These are phyloP conservation scores for Sporisorium iseilematis-ciliati DNA, from an alignment of 1,284 basidiomycete species.

Conservation along the genomic window DNA sequence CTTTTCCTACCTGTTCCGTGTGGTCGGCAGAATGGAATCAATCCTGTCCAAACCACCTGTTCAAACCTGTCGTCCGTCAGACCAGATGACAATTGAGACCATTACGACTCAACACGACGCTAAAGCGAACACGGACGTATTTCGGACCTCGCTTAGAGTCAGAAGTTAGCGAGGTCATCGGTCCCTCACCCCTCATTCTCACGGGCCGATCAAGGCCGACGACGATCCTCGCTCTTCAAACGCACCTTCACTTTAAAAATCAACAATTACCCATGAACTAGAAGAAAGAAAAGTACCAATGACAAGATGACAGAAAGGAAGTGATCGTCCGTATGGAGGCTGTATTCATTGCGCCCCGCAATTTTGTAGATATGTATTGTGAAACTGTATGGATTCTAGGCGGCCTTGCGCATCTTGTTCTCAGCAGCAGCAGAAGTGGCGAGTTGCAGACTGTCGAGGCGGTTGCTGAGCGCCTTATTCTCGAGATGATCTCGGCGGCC, in stretches of 20 bases:
- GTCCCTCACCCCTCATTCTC: no score
- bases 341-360: not conserved
- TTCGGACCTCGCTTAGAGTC: constrained; percentile 26
- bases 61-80: not conserved
- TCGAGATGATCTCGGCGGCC: constrained; percentile 43
- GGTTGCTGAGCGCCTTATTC: constrained; percentile 47
- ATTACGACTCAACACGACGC: not conserved
- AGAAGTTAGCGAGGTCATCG: not conserved
- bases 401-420: constrained; percentile 23
- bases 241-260: not conserved
- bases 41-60: not conserved
- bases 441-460: constrained; percentile 44
- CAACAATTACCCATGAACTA: constrained; percentile 11
- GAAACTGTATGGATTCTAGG: not conserved
- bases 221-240: no score
- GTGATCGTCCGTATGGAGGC: constrained; percentile 14
- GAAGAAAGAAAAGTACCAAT: constrained; percentile 11
- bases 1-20: not conserved
- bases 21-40: not conserved
- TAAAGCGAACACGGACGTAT: constrained; percentile 2
- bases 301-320: constrained; percentile 7
- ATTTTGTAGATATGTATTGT: constrained; percentile 6
- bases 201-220: no score
- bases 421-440: constrained; percentile 28
- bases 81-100: not conserved